These are phyloP conservation scores for Cladobotryum protrusum DNA, from an alignment of 2,329 filamentous ascomycete species.

Conservation along the genomic window DNA sequence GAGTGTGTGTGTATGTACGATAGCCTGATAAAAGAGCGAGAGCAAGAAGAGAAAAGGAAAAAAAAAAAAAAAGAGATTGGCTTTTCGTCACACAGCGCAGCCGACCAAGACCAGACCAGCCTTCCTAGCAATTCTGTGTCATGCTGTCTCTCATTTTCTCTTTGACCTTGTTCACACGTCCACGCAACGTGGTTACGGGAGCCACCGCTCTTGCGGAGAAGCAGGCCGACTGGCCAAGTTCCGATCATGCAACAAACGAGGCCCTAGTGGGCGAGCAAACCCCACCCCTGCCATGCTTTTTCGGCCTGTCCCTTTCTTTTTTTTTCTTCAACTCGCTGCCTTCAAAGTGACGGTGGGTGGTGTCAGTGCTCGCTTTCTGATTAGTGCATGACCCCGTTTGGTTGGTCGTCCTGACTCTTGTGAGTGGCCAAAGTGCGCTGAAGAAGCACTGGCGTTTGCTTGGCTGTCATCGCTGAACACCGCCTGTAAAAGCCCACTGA, in stretches of 20 bases:
- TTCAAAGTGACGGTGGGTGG: too few relatives aligned
- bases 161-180: background rate
- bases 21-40: background rate
- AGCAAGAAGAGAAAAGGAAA: too few relatives aligned
- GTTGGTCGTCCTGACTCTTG: background rate
- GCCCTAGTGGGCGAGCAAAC: background rate
- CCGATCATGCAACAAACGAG: constrained; percentile 8
- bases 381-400: constrained; percentile 9
- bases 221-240: constrained; percentile 1
- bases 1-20: background rate
- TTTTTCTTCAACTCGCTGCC: background rate
- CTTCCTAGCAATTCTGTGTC: background rate
- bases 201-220: background rate
- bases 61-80: background rate
- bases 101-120: too few relatives aligned
- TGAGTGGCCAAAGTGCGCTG: too few relatives aligned
- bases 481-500: too few relatives aligned
- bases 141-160: background rate
- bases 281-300: background rate
- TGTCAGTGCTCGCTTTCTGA: background rate
- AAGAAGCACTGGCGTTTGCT: background rate
- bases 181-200: constrained; percentile 4
- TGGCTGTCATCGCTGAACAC: background rate
- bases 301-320: background rate
- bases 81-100: background rate